Evolutionary conservation across 106 monocot species (phyloP).

Genomic region (Dioscorea alata): DNA sequence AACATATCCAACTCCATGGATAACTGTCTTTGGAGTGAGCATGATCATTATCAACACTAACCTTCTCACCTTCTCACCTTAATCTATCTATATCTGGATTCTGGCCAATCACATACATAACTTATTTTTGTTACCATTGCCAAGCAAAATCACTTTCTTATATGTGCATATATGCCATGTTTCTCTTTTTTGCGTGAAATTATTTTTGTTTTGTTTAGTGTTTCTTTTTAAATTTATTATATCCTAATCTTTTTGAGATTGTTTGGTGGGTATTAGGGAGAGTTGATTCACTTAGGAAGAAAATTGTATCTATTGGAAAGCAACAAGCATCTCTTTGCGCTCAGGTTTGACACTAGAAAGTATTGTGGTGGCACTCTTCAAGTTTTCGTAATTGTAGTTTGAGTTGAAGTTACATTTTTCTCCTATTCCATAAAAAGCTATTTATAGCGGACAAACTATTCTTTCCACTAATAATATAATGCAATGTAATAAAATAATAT

Average conservation of each 20-base stretch:
- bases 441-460: no score
- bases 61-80: no score
- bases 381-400: neutral
- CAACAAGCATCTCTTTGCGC: conserved; percentile 91
- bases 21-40: no score
- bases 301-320: conserved; percentile 65
- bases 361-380: neutral
- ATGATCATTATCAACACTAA: no score
- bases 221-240: neutral
- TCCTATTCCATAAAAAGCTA: conserved; percentile 6
- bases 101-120: no score
- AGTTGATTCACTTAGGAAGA: conserved; percentile 89
- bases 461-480: no score
- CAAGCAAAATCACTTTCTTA: no score
- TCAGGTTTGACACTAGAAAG: conserved; percentile 54
- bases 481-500: no score
- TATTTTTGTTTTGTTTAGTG: no score
- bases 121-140: no score
- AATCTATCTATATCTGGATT: no score
- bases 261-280: conserved; percentile 58
- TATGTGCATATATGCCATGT: neutral
- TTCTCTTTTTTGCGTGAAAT: neutral
- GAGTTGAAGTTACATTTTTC: neutral
- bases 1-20: no score
- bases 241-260: neutral